These are phyloP conservation scores for Jaltomata sinuosa DNA, from an alignment of 257 asterid species.

Conservation along the genomic window DNA sequence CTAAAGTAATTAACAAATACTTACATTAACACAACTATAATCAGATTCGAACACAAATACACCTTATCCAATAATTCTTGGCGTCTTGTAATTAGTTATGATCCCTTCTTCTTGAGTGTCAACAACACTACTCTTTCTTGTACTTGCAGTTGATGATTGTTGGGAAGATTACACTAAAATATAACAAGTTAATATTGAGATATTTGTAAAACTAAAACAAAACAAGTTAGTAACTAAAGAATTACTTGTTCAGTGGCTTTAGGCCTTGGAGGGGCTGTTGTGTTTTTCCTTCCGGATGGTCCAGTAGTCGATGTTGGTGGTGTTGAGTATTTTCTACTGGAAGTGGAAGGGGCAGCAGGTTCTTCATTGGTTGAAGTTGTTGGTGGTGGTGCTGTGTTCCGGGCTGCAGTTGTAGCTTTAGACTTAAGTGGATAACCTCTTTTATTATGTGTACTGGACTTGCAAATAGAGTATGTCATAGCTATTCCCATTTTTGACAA, in stretches of 20 bases:
- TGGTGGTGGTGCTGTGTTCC: too few species aligned
- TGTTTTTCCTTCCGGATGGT: too few species aligned
- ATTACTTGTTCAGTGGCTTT: not conserved
- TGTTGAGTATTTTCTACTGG: too few species aligned
- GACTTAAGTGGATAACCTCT: not conserved
- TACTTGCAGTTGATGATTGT: not conserved
- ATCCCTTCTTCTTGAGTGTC: too few species aligned
- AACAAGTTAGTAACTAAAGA: too few species aligned
- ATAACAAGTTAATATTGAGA: not conserved
- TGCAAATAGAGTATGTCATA: not conserved
- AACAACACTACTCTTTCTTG: not conserved
- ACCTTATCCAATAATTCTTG: not conserved
- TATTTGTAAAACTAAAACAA: too few species aligned
- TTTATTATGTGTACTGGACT: not conserved
- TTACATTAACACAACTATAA: not conserved
- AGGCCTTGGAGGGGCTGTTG: too few species aligned
- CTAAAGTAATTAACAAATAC: not conserved
- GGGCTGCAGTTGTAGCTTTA: not conserved
- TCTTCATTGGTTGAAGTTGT: too few species aligned
- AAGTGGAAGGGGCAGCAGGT: not conserved
- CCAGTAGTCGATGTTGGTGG: not conserved
- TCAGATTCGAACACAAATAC: not conserved
- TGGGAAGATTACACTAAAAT: not conserved
- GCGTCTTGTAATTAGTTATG: too few species aligned
- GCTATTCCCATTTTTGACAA: not conserved